Evolutionary conservation across 768 basidiomycete species (phyloP).

Genomic region (Fistulinella prunicolor): DNA sequence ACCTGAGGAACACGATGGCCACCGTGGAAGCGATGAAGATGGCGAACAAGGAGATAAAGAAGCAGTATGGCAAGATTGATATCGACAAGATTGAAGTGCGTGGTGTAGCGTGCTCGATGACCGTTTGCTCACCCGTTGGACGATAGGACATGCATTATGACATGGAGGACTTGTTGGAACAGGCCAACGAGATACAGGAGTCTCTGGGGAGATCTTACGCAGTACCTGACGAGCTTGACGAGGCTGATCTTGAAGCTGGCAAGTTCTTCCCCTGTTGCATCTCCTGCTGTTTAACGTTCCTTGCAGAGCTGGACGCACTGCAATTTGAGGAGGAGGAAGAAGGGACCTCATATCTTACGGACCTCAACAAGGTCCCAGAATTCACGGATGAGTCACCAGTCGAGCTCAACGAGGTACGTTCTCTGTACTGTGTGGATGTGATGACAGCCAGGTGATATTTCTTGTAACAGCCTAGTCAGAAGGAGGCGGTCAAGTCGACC

Average conservation of each 20-base stretch:
- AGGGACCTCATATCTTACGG: slow-evolving; percentile 81
- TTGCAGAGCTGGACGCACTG: slow-evolving; percentile 89
- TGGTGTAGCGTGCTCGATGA: background rate
- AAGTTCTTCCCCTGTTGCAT: slow-evolving; percentile 19
- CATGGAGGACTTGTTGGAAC: slow-evolving; percentile 96
- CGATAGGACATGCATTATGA: slow-evolving; percentile 92
- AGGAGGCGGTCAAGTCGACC: slow-evolving; percentile 57
- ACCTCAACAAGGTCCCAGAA: slow-evolving; percentile 86
- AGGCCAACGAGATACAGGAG: slow-evolving; percentile 98
- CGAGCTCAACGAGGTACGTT: slow-evolving; percentile 57
- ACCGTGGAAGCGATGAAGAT: slow-evolving; percentile 94
- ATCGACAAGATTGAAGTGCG: slow-evolving; percentile 97
- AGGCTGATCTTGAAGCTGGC: slow-evolving; percentile 97
- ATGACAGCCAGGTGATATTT: background rate
- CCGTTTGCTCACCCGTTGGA: background rate
- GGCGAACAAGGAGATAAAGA: slow-evolving; percentile 95
- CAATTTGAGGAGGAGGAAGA: slow-evolving; percentile 92
- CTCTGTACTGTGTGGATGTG: background rate
- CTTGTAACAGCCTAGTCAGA: slow-evolving; percentile 39
- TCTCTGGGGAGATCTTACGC: slow-evolving; percentile 89
- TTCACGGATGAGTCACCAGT: slow-evolving; percentile 88
- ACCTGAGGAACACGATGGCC: slow-evolving; percentile 97
- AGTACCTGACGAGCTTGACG: slow-evolving; percentile 96
- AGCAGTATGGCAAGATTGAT: slow-evolving; percentile 96
- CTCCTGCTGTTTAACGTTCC: slow-evolving; percentile 1